Percentiles rank a stretch among this genome's conserved stretches.
These are phyloP conservation scores for Stylonectria norvegica DNA, from an alignment of 2,329 filamentous ascomycete genomes.

Conservation along the genomic window DNA sequence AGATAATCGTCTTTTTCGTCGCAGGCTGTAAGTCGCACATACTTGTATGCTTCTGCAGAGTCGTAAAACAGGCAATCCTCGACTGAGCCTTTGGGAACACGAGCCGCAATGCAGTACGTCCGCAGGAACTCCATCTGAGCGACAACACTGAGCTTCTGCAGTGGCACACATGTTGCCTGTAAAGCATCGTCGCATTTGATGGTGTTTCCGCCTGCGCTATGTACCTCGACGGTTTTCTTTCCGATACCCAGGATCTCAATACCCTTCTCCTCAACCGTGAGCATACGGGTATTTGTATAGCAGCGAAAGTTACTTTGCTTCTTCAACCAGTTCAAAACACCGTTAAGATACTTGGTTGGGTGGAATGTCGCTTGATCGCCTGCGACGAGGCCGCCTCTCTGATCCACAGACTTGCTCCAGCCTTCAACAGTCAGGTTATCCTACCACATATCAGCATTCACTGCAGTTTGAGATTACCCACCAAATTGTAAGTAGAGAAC, in stretches of 20 bases:
- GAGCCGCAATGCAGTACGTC: constrained; percentile 55
- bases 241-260: constrained; percentile 15
- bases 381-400: constrained; percentile 48
- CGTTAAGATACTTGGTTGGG: constrained; percentile 53
- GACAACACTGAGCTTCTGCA: constrained; percentile 53
- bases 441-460: background rate
- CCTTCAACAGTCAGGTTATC: constrained; percentile 46
- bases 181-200: constrained; percentile 48
- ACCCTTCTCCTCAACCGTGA: constrained; percentile 47
- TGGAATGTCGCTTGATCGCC: constrained; percentile 52
- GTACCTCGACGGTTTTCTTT: constrained; percentile 41
- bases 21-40: constrained; percentile 50
- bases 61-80: constrained; percentile 57
- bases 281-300: constrained; percentile 49
- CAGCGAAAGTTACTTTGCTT: constrained; percentile 51
- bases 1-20: constrained; percentile 54
- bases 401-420: constrained; percentile 49
- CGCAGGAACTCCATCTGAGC: constrained; percentile 51
- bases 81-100: constrained; percentile 48
- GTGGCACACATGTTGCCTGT: constrained; percentile 52
- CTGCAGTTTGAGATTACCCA: no score
- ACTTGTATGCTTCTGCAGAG: constrained; percentile 52
- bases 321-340: constrained; percentile 49
- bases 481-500: no score
- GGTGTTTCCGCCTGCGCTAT: constrained; percentile 44